These are phyloP conservation scores for Glaciozyma antarctica DNA, from an alignment of 768 basidiomycete genomes.

Conservation along the genomic window DNA sequence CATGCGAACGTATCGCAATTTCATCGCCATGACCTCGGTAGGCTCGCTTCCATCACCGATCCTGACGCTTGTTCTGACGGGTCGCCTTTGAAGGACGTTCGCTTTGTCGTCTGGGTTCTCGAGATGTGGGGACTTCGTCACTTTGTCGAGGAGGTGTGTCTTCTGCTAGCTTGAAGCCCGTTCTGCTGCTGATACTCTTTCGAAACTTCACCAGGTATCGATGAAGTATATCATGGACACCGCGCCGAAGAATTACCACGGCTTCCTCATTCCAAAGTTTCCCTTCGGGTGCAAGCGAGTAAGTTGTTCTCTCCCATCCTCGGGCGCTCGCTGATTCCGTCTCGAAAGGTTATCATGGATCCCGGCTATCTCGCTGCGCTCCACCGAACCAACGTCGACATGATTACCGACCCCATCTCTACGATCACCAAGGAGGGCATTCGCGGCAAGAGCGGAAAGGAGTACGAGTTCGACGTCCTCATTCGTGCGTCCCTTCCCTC, in stretches of 20 bases:
- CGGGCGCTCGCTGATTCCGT: too few species aligned
- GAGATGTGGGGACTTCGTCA: not conserved
- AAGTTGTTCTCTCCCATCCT: not conserved
- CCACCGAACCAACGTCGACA: constrained; percentile 15
- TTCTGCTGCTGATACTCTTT: not conserved
- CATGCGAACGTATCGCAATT: not conserved
- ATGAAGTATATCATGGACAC: constrained; percentile 6
- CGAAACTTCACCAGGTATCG: not conserved
- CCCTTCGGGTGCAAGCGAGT: constrained; percentile 13
- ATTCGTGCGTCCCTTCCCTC: constrained; percentile 8
- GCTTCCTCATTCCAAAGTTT: constrained; percentile 15
- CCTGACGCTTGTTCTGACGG: not conserved
- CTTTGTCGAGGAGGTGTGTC: constrained; percentile 7
- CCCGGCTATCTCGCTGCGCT: constrained; percentile 17
- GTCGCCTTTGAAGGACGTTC: not conserved
- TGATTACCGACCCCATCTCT: constrained; percentile 13
- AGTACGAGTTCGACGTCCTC: constrained; percentile 15
- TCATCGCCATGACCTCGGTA: not conserved
- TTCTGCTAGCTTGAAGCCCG: not conserved
- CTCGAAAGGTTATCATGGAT: constrained; percentile 7
- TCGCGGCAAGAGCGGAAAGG: constrained; percentile 1
- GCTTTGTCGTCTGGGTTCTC: constrained; percentile 11
- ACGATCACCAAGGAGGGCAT: constrained; percentile 19
- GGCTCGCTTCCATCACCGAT: not conserved
- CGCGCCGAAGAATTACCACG: constrained; percentile 32